phyloP scores from a whole-genome alignment of 2,329 filamentous ascomycete genomes.

The Fusarium oligoseptatum region DNA sequence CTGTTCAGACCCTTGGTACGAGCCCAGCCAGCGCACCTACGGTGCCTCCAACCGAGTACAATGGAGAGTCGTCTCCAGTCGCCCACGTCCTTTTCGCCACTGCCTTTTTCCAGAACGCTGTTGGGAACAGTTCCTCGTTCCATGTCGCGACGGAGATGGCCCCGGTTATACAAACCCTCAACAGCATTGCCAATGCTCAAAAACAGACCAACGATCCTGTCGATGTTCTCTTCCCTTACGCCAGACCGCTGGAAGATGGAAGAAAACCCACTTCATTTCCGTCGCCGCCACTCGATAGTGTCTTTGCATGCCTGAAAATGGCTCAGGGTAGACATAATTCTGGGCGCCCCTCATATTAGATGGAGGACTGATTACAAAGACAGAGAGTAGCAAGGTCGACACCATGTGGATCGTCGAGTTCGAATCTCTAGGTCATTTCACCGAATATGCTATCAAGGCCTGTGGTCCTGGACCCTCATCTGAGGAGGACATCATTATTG shows the following conservation, averaged over 20 bases:
- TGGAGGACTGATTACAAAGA: not conserved
- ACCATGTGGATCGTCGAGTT: not conserved
- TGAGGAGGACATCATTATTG: not conserved
- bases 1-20: not conserved
- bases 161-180: not conserved
- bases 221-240: not conserved
- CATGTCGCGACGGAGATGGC: slow-evolving; percentile 39
- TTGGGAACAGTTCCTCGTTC: slow-evolving; percentile 25
- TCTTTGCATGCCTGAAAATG: not conserved
- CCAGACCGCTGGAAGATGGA: not conserved
- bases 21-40: not conserved
- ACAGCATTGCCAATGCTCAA: not conserved
- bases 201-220: not conserved
- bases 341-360: not conserved
- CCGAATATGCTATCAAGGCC: not conserved
- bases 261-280: not conserved
- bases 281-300: not conserved
- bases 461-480: not conserved
- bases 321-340: not conserved
- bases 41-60: not conserved
- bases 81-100: slow-evolving; percentile 41
- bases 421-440: not conserved
- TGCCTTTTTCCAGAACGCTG: slow-evolving; percentile 39
- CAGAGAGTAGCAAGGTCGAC: not conserved
- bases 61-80: not conserved